Conservation (phyloP, 495 filamentous ascomycete species). For the Cairneyella variabilis region DNA sequence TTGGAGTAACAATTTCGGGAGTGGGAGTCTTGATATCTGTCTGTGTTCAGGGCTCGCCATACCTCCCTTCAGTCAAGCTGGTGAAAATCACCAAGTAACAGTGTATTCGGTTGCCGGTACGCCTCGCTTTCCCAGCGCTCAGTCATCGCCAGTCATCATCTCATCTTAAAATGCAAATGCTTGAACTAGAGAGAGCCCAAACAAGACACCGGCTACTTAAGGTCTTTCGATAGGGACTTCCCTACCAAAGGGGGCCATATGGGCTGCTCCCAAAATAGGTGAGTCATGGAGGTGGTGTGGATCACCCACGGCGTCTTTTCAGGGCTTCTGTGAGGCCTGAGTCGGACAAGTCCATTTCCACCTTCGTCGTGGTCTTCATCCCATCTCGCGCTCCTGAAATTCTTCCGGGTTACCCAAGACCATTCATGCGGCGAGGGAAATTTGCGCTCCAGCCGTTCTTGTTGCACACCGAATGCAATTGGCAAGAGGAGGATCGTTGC, state of each 20-base stretch:
- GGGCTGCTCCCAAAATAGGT: not conserved
- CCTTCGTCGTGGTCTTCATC: conserved; percentile 50
- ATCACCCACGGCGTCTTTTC: too few relatives aligned
- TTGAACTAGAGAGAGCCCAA: not conserved
- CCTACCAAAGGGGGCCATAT: not conserved
- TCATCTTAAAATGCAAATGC: not conserved
- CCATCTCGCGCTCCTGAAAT: conserved; percentile 55
- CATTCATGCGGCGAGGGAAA: conserved; percentile 77
- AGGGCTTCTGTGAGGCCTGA: too few relatives aligned
- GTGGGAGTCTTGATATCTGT: too few relatives aligned
- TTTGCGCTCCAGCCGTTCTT: conserved; percentile 67
- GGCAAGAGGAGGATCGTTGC: conserved; percentile 50
- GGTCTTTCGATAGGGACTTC: not conserved
- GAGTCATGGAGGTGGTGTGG: not conserved
- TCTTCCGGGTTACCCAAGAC: conserved; percentile 57
- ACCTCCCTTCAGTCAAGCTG: too few relatives aligned
- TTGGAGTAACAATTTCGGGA: too few relatives aligned
- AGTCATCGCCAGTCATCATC: too few relatives aligned
- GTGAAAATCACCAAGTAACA: too few relatives aligned
- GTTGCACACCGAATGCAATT: conserved; percentile 53
- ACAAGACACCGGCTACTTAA: not conserved
- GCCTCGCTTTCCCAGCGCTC: too few relatives aligned
- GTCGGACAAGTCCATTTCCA: conserved; percentile 37
- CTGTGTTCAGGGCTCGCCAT: too few relatives aligned
- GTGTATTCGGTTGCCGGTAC: too few relatives aligned